These are phyloP conservation scores for Aspergillus leporis DNA, from an alignment of 495 filamentous ascomycete species.

Conservation along the genomic window DNA sequence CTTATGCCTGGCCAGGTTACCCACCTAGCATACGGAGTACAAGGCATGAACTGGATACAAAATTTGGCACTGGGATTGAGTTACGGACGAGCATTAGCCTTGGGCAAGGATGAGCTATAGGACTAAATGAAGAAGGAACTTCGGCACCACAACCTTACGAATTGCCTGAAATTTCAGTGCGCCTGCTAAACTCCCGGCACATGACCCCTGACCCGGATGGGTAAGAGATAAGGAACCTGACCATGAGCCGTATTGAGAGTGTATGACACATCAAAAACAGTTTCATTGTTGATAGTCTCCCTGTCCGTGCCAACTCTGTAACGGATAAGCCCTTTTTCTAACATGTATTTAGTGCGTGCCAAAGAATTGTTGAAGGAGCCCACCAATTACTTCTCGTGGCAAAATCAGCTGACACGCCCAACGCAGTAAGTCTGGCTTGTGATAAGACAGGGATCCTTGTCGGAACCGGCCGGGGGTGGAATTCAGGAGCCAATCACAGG, in stretches of 20 bases:
- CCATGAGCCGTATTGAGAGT: background rate
- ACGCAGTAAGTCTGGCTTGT: constrained; percentile 4
- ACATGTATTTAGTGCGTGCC: background rate
- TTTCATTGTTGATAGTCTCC: background rate
- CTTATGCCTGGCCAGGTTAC: background rate
- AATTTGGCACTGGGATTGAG: constrained; percentile 1
- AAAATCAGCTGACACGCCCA: constrained; percentile 12
- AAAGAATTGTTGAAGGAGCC: background rate
- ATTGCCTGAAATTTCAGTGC: background rate
- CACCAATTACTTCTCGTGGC: constrained; percentile 11
- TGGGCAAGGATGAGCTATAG: background rate
- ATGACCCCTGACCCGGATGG: background rate
- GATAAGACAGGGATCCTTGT: constrained; percentile 11
- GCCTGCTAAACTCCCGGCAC: background rate
- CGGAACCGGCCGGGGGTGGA: constrained; percentile 17
- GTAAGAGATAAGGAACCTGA: background rate
- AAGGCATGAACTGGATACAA: background rate
- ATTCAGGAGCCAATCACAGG: constrained; percentile 9
- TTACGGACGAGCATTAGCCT: background rate
- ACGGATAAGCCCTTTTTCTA: background rate
- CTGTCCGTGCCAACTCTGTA: background rate
- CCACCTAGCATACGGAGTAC: background rate
- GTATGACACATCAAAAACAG: background rate
- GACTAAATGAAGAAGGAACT: background rate
- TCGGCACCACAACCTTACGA: background rate